Conservation (phyloP, 2,329 filamentous ascomycete genomes). For the Tympanopsis confertula region DNA sequence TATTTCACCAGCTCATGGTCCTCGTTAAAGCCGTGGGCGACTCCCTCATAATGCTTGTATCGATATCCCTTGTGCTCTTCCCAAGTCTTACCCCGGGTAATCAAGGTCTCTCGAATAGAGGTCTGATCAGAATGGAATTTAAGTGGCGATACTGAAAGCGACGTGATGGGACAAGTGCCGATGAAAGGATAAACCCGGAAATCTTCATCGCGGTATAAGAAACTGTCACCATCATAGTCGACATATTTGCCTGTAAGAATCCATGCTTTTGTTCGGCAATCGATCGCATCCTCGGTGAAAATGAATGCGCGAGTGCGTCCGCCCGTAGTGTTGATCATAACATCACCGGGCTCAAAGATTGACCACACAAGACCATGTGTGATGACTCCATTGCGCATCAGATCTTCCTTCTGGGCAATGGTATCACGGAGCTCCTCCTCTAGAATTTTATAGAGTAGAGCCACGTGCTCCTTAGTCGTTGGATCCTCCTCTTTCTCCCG, state of each 20-base stretch:
- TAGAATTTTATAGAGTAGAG: conserved; percentile 17
- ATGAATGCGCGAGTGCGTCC: neutral
- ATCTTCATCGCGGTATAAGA: conserved; percentile 1
- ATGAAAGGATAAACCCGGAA: neutral
- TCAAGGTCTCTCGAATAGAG: conserved; percentile 22
- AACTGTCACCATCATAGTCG: conserved; percentile 4
- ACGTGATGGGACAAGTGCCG: neutral
- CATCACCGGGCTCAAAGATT: conserved; percentile 18
- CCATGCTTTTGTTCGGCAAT: neutral
- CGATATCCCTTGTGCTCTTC: conserved; percentile 33
- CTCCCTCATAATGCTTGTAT: conserved; percentile 35
- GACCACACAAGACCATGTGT: conserved; percentile 20
- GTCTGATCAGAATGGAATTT: conserved; percentile 13
- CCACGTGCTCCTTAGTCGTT: conserved; percentile 14
- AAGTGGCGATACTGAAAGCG: neutral
- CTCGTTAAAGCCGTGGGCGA: conserved; percentile 17
- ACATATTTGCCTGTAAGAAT: neutral
- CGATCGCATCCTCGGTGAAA: neutral
- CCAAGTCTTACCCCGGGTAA: conserved; percentile 30
- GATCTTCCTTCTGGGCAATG: conserved; percentile 17
- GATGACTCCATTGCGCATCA: conserved; percentile 19
- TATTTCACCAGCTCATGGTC: conserved; percentile 24
- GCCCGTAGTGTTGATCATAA: conserved; percentile 3
- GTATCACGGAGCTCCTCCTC: conserved; percentile 19
- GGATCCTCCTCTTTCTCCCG: conserved; percentile 15